phyloP scores from a whole-genome alignment of 192 early-diverging fungal genomes.

The Rhizophagus clarus region DNA sequence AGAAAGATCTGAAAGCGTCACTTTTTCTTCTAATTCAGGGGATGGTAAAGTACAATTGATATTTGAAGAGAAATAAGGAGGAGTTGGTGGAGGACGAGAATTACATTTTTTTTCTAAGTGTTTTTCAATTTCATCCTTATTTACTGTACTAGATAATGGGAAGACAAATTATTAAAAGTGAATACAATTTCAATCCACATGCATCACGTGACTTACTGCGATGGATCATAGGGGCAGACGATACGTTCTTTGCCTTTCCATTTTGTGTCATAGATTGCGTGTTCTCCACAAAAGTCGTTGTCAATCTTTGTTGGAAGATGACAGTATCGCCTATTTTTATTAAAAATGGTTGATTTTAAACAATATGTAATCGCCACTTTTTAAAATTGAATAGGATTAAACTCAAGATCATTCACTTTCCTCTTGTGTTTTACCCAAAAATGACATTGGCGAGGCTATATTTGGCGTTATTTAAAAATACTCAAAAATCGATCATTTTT shows the following conservation, averaged over 20 bases:
- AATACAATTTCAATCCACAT: neutral
- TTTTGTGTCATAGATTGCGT: slow-evolving; percentile 6
- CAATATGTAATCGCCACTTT: neutral
- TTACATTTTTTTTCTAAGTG: slow-evolving; percentile 27
- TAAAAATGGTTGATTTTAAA: neutral
- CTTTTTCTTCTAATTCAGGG: neutral
- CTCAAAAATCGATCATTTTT: neutral
- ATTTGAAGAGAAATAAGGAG: slow-evolving; percentile 16
- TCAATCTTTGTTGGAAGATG: slow-evolving; percentile 29
- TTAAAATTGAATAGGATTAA: no score
- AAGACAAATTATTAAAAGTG: neutral
- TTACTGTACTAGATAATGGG: slow-evolving; percentile 7
- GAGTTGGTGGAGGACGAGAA: slow-evolving; percentile 12
- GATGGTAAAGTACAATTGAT: slow-evolving; percentile 22
- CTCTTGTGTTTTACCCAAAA: slow-evolving; percentile 30
- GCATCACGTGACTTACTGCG: slow-evolving; percentile 7
- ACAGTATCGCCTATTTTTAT: slow-evolving; percentile 20
- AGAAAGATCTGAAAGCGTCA: slow-evolving; percentile 9
- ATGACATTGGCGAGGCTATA: slow-evolving; percentile 29
- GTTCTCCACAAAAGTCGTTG: slow-evolving; percentile 24
- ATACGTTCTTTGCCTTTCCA: neutral
- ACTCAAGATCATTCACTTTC: neutral
- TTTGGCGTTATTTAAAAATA: neutral
- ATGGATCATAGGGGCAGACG: slow-evolving; percentile 20
- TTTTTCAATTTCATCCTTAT: slow-evolving; percentile 14